These are phyloP conservation scores for Yamadazyma insecticola DNA, from an alignment of 805 yeast species.

Conservation along the genomic window DNA sequence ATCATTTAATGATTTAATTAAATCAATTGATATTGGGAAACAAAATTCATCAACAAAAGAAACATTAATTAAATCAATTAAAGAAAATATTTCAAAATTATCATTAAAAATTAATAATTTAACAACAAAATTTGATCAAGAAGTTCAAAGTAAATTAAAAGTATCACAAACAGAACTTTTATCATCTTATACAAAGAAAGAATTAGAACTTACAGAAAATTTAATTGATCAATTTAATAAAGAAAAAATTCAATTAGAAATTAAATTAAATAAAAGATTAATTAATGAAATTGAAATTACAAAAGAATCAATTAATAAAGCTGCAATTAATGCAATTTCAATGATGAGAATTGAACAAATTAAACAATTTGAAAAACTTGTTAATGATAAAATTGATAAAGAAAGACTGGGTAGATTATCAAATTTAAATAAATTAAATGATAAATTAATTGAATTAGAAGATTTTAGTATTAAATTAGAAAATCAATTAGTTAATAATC, in stretches of 20 bases:
- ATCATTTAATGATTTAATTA: slow-evolving; percentile 35
- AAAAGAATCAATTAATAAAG: slow-evolving; percentile 57
- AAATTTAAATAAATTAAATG: slow-evolving; percentile 56
- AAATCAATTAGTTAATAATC: slow-evolving; percentile 28
- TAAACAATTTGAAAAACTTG: slow-evolving; percentile 38
- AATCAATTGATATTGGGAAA: slow-evolving; percentile 25
- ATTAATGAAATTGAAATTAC: slow-evolving; percentile 63
- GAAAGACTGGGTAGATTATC: slow-evolving; percentile 75
- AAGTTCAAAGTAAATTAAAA: slow-evolving; percentile 30
- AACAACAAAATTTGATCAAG: slow-evolving; percentile 32
- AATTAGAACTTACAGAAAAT: slow-evolving; percentile 53
- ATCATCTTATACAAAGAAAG: slow-evolving; percentile 39
- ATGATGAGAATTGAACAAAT: slow-evolving; percentile 66
- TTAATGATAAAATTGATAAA: slow-evolving; percentile 26
- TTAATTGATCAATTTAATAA: slow-evolving; percentile 57
- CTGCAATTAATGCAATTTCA: slow-evolving; percentile 69
- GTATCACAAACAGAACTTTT: slow-evolving; percentile 36
- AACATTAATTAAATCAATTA: slow-evolving; percentile 26
- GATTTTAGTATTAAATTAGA: slow-evolving; percentile 44
- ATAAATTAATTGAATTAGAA: slow-evolving; percentile 53
- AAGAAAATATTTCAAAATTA: slow-evolving; percentile 27
- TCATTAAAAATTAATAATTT: slow-evolving; percentile 28
- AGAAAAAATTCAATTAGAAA: slow-evolving; percentile 58
- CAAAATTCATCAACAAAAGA: slow-evolving; percentile 20
- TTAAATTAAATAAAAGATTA: slow-evolving; percentile 55